Base-by-base conservation (phyloP, 2,329 filamentous ascomycete species). In the Exophiala calicioides region DNA sequence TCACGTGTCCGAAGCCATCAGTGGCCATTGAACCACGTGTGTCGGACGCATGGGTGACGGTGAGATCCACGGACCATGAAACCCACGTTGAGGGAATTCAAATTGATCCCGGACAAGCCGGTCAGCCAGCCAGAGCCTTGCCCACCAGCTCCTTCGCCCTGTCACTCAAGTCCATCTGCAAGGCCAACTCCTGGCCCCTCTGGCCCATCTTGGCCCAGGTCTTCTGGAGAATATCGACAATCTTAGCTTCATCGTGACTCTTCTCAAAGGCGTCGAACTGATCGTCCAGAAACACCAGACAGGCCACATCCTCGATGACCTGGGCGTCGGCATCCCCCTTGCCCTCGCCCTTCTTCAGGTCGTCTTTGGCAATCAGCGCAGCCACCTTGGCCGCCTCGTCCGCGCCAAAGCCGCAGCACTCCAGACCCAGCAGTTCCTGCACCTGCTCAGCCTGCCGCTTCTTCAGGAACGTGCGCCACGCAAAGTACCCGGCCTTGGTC, bases 211-310 rank as follows among this genome's bases (percentile, higher is more conserved):
- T 52, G 41, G 50, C 47, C 54, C 49, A 56, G 6, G 58, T 58
- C 50, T 59, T 60, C 36, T 53, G 55, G 46, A 60, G 18, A 10
- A 60, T 59, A 10, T 39, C 32, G 6, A 58, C 35, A 21, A 60
- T 59, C 44, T 93, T 94, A 39, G 82, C 84, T 68, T 91, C 86
- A 61, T 89, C 85, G 27, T 54, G 54, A 1, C 38, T 47, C 62
- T 77, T 75, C 72, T 88, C 85, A 67, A 93, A 95, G 39, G 78
- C 80, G 60, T 90, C 88, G 54, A 94, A 86, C 63, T 93, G 86
- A 63, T 91, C 88, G 63, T 93, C 88, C 56, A 95, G 69, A 64
- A 95, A 95, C 20, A 94, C 88, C 44, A 95, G 69, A 63, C 88
- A 94, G 3, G 89, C 89, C 34, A 89, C 86, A 68, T 94, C 89